Evolutionary conservation across 257 asterid genomes (phyloP), one percentile per base, ranked within the genome.

Genomic region (Eustoma russellianum): DNA sequence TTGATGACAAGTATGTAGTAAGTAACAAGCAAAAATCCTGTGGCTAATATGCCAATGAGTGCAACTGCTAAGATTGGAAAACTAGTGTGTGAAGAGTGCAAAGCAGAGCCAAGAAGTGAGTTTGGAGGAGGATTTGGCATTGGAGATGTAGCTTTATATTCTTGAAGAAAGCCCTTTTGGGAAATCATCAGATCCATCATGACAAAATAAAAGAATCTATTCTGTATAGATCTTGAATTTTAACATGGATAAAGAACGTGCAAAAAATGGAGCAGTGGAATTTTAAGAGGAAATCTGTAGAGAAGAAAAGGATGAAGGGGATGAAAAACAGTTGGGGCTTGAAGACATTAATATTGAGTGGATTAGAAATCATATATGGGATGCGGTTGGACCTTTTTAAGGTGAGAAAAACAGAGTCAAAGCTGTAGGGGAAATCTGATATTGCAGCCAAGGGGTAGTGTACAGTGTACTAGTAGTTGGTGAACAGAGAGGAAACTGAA

Each of bases 11-110:
- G 84, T 3, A 91, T 59, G 77, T 91, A 91, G 90, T 84, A 91
- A 70, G 95, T 63, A 17, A 91, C 87, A 3, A 91, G 86, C 63
- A 91, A 70, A 70, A 91, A 65, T 0, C 78, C 89, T 13, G 95
- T 87, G 59, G 98, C 89, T 0, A 84, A 10, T 2, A 91, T 91
- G 16, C 98, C 98, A 33, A 91, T 80, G 7, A 91, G 70, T 52
- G 98, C 95, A 5, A 91, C 79, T 10, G 91, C 95, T 43, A 87
- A 78, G 41, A 91, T 91, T 0, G 98, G 98, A 52, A 86, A 91
- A 18, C 87, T 66, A 0, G 83, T 53, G 49, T 70, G 81, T 17
- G 50, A 15, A 35, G 83, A 57, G 48, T 70, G 81, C 17, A 52
- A 15, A 35, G 75, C 50, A 2, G 77, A 48, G 62, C 62, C 52